phyloP scores from a whole-genome alignment of 169 alveolate species.

The Cryptosporidium bovis region DNA sequence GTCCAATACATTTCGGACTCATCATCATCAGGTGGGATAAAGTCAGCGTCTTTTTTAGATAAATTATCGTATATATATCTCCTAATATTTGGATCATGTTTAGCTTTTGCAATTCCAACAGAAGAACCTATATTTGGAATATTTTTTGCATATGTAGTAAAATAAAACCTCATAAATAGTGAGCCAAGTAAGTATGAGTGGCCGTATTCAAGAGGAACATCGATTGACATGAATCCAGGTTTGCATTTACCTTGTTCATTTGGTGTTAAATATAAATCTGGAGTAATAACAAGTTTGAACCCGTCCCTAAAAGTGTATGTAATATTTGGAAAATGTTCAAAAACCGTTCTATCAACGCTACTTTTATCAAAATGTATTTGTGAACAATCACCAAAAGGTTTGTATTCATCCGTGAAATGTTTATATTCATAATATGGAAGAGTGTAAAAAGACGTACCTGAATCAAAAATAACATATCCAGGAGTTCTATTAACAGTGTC shows the following conservation, averaged over 20 bases:
- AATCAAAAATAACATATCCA: slow-evolving; percentile 85
- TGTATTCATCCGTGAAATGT: slow-evolving; percentile 77
- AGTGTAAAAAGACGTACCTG: slow-evolving; percentile 89
- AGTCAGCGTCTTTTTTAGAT: slow-evolving; percentile 6
- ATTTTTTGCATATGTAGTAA: slow-evolving; percentile 80
- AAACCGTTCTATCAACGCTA: slow-evolving; percentile 52
- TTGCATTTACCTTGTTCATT: slow-evolving; percentile 78
- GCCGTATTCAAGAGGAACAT: slow-evolving; percentile 89
- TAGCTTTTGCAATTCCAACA: slow-evolving; percentile 73
- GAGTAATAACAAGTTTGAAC: slow-evolving; percentile 35
- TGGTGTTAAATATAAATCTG: slow-evolving; percentile 77
- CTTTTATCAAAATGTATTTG: slow-evolving; percentile 40
- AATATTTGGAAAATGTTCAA: slow-evolving; percentile 77
- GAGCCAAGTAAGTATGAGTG: slow-evolving; percentile 89
- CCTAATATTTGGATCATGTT: slow-evolving; percentile 33
- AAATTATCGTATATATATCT: slow-evolving; percentile 38
- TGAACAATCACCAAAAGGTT: slow-evolving; percentile 77
- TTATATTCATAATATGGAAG: slow-evolving; percentile 84
- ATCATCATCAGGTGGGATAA: slow-evolving; percentile 67
- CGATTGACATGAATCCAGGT: slow-evolving; percentile 90
- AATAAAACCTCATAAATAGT: slow-evolving; percentile 85
- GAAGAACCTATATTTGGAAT: slow-evolving; percentile 63
- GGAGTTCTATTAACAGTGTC: slow-evolving; percentile 37
- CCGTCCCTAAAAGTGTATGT: slow-evolving; percentile 78
- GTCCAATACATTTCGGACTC: slow-evolving; percentile 58